phyloP scores from a whole-genome alignment of 345 rosid genomes.

The Geranium brycei region DNA sequence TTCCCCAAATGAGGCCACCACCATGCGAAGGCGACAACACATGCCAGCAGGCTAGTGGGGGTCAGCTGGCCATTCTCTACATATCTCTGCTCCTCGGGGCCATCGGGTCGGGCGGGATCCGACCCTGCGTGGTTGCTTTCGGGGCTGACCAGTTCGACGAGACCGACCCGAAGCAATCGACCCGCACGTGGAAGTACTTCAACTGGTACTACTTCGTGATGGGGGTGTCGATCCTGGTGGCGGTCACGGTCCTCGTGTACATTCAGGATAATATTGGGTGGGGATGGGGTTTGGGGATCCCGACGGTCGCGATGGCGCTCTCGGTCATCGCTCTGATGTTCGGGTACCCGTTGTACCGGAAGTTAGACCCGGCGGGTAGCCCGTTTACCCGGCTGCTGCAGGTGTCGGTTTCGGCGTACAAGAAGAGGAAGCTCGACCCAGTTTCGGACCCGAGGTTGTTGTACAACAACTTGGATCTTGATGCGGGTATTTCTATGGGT shows the following conservation, averaged over 20 bases:
- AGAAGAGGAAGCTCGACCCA: slow-evolving; percentile 46
- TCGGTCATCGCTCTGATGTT: slow-evolving; percentile 38
- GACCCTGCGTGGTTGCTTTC: slow-evolving; percentile 77
- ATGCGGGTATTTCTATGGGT: slow-evolving; percentile 52
- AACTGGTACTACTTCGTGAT: slow-evolving; percentile 84
- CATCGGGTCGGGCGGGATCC: slow-evolving; percentile 85
- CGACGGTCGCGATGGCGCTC: slow-evolving; percentile 55
- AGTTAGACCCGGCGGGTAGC: slow-evolving; percentile 64
- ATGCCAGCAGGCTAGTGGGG: slow-evolving; percentile 49
- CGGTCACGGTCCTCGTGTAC: slow-evolving; percentile 66
- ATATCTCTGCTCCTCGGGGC: slow-evolving; percentile 56
- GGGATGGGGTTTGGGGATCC: slow-evolving; percentile 81
- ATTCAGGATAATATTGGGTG: slow-evolving; percentile 77
- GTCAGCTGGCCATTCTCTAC: slow-evolving; percentile 40
- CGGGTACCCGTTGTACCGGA: slow-evolving; percentile 56
- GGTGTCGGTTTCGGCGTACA: slow-evolving; percentile 50
- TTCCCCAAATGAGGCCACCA: slow-evolving; percentile 66
- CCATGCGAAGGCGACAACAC: slow-evolving; percentile 46
- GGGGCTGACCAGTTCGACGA: slow-evolving; percentile 74
- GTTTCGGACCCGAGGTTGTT: slow-evolving; percentile 29
- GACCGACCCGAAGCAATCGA: slow-evolving; percentile 59
- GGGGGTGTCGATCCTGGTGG: slow-evolving; percentile 57
- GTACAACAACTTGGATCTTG: slow-evolving; percentile 58
- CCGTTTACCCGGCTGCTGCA: slow-evolving; percentile 81
- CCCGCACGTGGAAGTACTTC: slow-evolving; percentile 65